Conservation (phyloP, 129 eudicot species). For the Smallanthus sonchifolius region DNA sequence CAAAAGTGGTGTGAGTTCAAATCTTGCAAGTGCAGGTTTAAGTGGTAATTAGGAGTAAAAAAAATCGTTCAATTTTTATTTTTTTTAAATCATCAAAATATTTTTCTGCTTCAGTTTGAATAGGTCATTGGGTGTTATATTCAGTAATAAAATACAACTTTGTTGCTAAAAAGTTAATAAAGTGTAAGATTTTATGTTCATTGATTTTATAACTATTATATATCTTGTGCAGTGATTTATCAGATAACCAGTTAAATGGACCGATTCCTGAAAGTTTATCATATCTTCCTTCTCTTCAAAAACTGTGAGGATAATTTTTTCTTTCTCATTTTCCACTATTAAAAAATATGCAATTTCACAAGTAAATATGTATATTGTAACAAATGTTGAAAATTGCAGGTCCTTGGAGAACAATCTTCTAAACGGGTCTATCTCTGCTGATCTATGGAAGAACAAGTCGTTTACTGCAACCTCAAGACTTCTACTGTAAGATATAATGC, state of each 20-base stretch:
- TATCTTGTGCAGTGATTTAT: slow-evolving; percentile 53
- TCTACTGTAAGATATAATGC: slow-evolving; percentile 49
- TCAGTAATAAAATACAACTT: background rate
- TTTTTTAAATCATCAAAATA: too few relatives aligned
- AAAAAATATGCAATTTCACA: background rate
- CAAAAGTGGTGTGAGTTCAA: too few relatives aligned
- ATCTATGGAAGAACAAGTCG: slow-evolving; percentile 56
- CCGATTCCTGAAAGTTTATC: slow-evolving; percentile 64
- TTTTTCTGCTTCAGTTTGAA: too few relatives aligned
- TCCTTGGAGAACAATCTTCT: slow-evolving; percentile 54
- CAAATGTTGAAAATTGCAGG: slow-evolving; percentile 36
- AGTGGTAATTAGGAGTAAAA: too few relatives aligned
- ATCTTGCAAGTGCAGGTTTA: too few relatives aligned
- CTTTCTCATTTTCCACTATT: background rate
- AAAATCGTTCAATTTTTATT: too few relatives aligned
- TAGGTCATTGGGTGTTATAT: too few relatives aligned
- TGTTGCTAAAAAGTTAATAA: background rate
- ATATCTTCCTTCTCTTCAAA: slow-evolving; percentile 61
- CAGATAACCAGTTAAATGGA: slow-evolving; percentile 61
- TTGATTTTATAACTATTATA: background rate
- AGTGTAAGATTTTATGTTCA: background rate
- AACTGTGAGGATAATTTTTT: slow-evolving; percentile 45
- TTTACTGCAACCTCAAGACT: slow-evolving; percentile 52
- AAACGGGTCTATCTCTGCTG: slow-evolving; percentile 57
- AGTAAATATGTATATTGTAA: background rate